phyloP scores from a whole-genome alignment of 2,329 filamentous ascomycete species.

The Ophiostoma novo-ulmi region DNA sequence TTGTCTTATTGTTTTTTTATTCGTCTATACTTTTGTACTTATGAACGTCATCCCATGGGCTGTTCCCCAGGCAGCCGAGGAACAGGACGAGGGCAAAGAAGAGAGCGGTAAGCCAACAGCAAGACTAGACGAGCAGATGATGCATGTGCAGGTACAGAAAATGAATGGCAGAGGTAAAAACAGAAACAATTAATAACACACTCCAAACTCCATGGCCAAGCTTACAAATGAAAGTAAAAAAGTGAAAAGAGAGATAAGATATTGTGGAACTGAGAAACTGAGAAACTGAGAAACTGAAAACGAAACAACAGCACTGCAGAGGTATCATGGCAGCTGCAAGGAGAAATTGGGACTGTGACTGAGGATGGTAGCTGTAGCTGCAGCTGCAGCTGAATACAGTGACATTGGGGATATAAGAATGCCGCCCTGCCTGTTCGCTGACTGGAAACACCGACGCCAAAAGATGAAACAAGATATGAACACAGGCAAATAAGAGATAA shows the following conservation, averaged over 20 bases:
- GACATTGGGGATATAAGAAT: slow-evolving; percentile 7
- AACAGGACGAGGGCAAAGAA: neutral
- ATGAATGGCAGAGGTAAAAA: neutral
- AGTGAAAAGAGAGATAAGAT: neutral
- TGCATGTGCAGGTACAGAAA: neutral
- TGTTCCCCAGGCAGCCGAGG: neutral
- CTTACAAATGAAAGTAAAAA: neutral
- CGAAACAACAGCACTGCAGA: neutral
- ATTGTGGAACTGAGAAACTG: neutral
- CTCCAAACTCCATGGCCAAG: slow-evolving; percentile 12
- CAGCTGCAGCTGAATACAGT: neutral
- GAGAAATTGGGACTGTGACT: neutral
- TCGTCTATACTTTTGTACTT: neutral
- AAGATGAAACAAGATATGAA: neutral
- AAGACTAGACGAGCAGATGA: neutral
- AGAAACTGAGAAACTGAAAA: neutral
- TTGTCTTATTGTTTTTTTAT: neutral
- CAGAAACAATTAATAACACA: neutral
- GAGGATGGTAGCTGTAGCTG: neutral
- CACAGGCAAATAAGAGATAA: too few relatives aligned
- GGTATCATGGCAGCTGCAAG: slow-evolving; percentile 1
- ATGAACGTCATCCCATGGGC: neutral
- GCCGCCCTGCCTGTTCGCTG: neutral
- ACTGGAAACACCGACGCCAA: slow-evolving; percentile 4
- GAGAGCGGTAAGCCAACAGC: neutral